A percentile compares a stretch with the other conserved stretches of the same genome.
These are phyloP conservation scores for Fomitopsis palustris DNA, from an alignment of 1,284 basidiomycete species.

Conservation along the genomic window DNA sequence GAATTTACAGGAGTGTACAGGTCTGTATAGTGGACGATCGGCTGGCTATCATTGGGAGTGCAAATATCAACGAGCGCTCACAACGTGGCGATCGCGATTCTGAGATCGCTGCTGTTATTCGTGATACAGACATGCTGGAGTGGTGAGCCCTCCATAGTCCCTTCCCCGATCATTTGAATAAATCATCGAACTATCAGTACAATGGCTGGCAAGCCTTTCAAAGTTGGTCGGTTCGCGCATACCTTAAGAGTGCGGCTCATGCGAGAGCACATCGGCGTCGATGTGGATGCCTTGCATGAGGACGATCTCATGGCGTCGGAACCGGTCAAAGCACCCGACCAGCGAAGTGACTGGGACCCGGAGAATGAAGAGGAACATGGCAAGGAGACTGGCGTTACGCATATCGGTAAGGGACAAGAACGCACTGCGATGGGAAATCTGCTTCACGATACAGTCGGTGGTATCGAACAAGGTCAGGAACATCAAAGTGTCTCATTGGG, in stretches of 20 bases:
- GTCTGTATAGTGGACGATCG: conserved; percentile 95
- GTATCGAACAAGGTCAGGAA: conserved; percentile 47
- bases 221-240: conserved; percentile 96
- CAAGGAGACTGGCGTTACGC: conserved; percentile 34
- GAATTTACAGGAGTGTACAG: conserved; percentile 21
- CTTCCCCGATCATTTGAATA: conserved; percentile 3
- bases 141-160: conserved; percentile 45
- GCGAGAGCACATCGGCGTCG: conserved; percentile 94
- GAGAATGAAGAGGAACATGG: conserved; percentile 66
- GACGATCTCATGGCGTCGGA: conserved; percentile 65
- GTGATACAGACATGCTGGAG: conserved; percentile 96
- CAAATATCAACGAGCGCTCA: conserved; percentile 98
- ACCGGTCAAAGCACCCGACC: conserved; percentile 49
- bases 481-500: background rate
- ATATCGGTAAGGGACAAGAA: conserved; percentile 30
- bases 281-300: conserved; percentile 88
- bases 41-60: conserved; percentile 97
- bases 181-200: conserved; percentile 56
- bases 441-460: conserved; percentile 36
- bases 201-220: conserved; percentile 94
- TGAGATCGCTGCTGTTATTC: conserved; percentile 88
- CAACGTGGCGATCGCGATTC: conserved; percentile 96
- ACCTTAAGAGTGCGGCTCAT: conserved; percentile 91
- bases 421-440: conserved; percentile 34
- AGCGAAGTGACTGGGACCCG: conserved; percentile 76